A percentile compares a stretch with the other conserved stretches of the same genome.
Conservation (phyloP, 257 asterid species). For the Gentiana macrophylla region DNA sequence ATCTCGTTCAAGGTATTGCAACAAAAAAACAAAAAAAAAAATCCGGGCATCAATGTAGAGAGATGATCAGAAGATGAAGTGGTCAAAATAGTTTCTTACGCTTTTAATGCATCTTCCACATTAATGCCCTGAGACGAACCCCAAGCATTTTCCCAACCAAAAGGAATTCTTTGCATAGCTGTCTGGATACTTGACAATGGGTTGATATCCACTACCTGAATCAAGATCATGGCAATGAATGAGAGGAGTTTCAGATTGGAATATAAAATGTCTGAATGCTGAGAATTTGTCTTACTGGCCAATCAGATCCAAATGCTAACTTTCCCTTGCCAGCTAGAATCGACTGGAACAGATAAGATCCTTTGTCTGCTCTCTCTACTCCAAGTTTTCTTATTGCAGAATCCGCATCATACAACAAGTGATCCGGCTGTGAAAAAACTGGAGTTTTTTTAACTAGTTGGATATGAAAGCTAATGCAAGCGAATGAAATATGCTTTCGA, state of each 20-base stretch:
- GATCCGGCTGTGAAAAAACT: constrained; percentile 66
- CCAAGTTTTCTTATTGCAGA: constrained; percentile 77
- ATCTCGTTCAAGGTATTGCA: too few relatives aligned
- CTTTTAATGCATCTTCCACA: constrained; percentile 57
- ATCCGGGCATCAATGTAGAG: too few relatives aligned
- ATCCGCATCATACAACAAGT: constrained; percentile 80
- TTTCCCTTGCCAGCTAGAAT: constrained; percentile 49
- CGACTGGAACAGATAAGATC: constrained; percentile 66
- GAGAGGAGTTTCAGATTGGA: too few relatives aligned
- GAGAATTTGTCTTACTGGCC: constrained; percentile 59
- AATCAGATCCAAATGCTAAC: constrained; percentile 92
- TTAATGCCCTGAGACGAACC: constrained; percentile 56
- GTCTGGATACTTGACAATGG: constrained; percentile 72
- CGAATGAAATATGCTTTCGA: too few relatives aligned
- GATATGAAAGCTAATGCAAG: too few relatives aligned
- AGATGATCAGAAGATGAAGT: too few relatives aligned
- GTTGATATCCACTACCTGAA: constrained; percentile 75
- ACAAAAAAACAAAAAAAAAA: too few relatives aligned
- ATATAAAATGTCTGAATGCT: constrained; percentile 1
- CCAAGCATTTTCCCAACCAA: constrained; percentile 70
- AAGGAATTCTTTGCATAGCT: constrained; percentile 69
- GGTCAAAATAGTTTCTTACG: constrained; percentile 29
- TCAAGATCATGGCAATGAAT: constrained; percentile 7
- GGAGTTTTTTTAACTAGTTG: constrained; percentile 3
- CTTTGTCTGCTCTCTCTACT: constrained; percentile 51